These are phyloP conservation scores for Paecilomyces fulvus DNA, from an alignment of 2,329 filamentous ascomycete genomes.

Conservation along the genomic window DNA sequence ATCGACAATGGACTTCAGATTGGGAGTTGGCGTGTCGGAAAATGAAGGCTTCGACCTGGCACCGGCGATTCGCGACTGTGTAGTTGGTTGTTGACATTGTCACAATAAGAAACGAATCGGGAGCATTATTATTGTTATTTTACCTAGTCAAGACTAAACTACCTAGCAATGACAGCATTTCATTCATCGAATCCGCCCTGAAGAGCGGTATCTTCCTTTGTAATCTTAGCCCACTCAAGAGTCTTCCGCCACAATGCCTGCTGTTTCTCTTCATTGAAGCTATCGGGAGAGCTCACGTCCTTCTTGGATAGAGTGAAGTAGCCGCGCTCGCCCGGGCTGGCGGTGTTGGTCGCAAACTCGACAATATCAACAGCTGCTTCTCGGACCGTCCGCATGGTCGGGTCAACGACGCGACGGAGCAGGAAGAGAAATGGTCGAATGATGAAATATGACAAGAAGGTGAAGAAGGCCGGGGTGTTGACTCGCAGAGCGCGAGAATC, in stretches of 20 bases:
- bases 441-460: constrained; percentile 17
- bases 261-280: constrained; percentile 21
- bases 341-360: constrained; percentile 18
- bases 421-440: constrained; percentile 20
- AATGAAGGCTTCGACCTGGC: constrained; percentile 17
- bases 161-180: neutral
- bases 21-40: constrained; percentile 6
- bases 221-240: constrained; percentile 20
- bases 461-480: constrained; percentile 22
- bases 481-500: constrained; percentile 31
- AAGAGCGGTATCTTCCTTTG: constrained; percentile 12
- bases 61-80: neutral
- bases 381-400: constrained; percentile 20
- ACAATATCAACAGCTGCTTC: constrained; percentile 23
- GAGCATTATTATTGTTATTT: neutral
- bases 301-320: constrained; percentile 26
- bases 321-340: constrained; percentile 22
- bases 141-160: neutral
- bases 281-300: constrained; percentile 22
- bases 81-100: neutral
- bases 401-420: constrained; percentile 15
- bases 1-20: neutral
- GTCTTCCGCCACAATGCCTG: constrained; percentile 26
- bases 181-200: neutral
- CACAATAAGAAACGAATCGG: neutral